Percentiles rank a stretch among this genome's conserved stretches.
Conservation (phyloP, 768 basidiomycete species). For the Boletus fagicola region DNA sequence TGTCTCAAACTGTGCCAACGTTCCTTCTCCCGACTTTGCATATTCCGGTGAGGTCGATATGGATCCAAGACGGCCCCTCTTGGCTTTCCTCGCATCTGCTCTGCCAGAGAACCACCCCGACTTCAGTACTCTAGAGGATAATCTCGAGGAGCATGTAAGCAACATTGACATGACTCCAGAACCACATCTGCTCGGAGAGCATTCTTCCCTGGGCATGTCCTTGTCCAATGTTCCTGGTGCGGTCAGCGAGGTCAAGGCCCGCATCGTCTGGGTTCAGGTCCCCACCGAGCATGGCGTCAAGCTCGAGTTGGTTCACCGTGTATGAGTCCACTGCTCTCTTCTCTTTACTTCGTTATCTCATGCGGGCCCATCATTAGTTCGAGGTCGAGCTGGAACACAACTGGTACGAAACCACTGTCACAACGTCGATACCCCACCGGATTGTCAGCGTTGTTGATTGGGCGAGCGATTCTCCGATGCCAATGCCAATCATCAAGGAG, state of each 20-base stretch:
- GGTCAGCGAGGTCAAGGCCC: constrained; percentile 76
- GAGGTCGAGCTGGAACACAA: constrained; percentile 94
- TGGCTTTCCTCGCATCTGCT: constrained; percentile 79
- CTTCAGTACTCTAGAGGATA: constrained; percentile 45
- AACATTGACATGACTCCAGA: constrained; percentile 46
- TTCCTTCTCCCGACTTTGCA: constrained; percentile 20
- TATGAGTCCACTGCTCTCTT: constrained; percentile 8
- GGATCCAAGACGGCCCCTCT: constrained; percentile 54
- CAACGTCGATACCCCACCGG: constrained; percentile 67
- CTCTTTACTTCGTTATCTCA: not conserved
- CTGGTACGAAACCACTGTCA: constrained; percentile 92
- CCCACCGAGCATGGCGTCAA: constrained; percentile 61
- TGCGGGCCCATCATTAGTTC: constrained; percentile 44
- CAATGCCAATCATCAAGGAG: constrained; percentile 13
- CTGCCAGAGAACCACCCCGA: constrained; percentile 45
- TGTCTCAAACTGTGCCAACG: constrained; percentile 56
- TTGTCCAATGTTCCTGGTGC: constrained; percentile 60
- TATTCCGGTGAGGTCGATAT: constrained; percentile 29
- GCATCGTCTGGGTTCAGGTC: constrained; percentile 78
- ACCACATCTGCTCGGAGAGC: constrained; percentile 46
- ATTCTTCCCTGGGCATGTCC: constrained; percentile 36
- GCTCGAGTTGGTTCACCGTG: constrained; percentile 64
- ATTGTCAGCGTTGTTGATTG: constrained; percentile 92
- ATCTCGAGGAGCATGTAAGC: constrained; percentile 49
- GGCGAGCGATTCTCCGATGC: constrained; percentile 75